Conservation (phyloP, 2,329 filamentous ascomycete genomes). For the Cercospora zeina region DNA sequence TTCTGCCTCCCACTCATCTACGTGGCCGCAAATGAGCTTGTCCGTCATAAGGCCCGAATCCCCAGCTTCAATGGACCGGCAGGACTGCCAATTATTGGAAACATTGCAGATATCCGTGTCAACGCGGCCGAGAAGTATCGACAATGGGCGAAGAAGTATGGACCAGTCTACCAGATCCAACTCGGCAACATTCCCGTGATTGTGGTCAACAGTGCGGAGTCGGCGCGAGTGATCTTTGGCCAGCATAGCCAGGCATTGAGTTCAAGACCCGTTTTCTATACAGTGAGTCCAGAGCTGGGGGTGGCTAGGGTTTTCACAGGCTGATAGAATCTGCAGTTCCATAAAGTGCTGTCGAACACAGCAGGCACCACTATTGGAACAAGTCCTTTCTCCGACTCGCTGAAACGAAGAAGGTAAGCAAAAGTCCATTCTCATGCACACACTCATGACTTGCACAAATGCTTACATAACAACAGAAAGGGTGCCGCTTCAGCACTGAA, state of each 20-base stretch:
- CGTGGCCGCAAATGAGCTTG: conserved; percentile 43
- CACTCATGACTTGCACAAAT: neutral
- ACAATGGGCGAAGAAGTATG: conserved; percentile 46
- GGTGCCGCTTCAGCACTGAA: conserved; percentile 66
- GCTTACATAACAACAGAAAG: conserved; percentile 49
- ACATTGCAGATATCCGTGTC: conserved; percentile 47
- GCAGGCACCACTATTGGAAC: conserved; percentile 69
- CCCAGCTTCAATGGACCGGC: conserved; percentile 44
- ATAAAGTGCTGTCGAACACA: conserved; percentile 61
- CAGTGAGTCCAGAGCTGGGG: conserved; percentile 19
- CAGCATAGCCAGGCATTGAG: conserved; percentile 47
- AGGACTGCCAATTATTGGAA: conserved; percentile 46
- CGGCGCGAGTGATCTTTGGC: conserved; percentile 47
- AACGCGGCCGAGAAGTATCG: conserved; percentile 49
- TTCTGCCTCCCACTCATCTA: conserved; percentile 41
- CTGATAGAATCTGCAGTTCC: conserved; percentile 35
- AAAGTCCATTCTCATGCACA: neutral
- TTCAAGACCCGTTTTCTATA: conserved; percentile 49
- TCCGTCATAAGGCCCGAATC: conserved; percentile 37
- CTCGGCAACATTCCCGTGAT: conserved; percentile 49
- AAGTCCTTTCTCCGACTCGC: conserved; percentile 64
- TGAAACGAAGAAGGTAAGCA: conserved; percentile 55
- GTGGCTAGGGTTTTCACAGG: neutral
- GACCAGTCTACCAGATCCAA: conserved; percentile 50
- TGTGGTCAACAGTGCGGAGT: conserved; percentile 47